Conservation (phyloP, 179 eudicot genomes). For the Vitellaria paradoxa region DNA sequence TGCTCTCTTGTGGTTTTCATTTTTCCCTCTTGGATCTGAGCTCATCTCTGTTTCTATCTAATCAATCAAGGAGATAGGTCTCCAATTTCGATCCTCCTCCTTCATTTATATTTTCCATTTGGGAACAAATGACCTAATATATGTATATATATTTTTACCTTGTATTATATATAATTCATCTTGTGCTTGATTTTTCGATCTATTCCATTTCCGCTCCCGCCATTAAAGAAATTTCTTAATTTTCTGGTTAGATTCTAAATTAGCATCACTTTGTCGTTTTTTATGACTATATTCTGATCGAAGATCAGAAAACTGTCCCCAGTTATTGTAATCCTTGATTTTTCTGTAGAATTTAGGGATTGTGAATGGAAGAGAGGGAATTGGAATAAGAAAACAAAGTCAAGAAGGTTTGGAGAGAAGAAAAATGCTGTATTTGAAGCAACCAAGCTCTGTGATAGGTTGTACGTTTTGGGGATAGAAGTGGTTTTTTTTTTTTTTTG, state of each 20-base stretch:
- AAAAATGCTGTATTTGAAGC: conserved; percentile 77
- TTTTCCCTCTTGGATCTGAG: conserved; percentile 18
- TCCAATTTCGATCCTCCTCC: conserved; percentile 8
- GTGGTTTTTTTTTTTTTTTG: conserved; percentile 11
- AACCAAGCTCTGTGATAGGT: conserved; percentile 34
- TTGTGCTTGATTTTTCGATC: background rate
- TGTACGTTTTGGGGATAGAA: conserved; percentile 22
- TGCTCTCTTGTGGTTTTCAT: conserved; percentile 26
- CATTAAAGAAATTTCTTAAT: background rate
- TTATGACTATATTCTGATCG: background rate
- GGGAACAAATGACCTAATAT: no score
- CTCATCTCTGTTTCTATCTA: conserved; percentile 3
- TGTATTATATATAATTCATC: background rate
- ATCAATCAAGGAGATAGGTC: conserved; percentile 1
- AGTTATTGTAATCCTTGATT: background rate
- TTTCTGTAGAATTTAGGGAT: background rate
- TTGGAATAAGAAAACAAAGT: background rate
- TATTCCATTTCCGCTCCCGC: background rate
- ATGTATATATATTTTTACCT: no score
- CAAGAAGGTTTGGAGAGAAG: conserved; percentile 2
- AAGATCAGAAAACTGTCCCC: conserved; percentile 7
- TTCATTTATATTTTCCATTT: background rate
- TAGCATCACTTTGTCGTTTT: background rate
- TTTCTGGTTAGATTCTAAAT: background rate
- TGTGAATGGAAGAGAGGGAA: conserved; percentile 17